Evolutionary conservation across 805 yeast species (phyloP).

Genomic region (Myxozyma vanderwaltii): DNA sequence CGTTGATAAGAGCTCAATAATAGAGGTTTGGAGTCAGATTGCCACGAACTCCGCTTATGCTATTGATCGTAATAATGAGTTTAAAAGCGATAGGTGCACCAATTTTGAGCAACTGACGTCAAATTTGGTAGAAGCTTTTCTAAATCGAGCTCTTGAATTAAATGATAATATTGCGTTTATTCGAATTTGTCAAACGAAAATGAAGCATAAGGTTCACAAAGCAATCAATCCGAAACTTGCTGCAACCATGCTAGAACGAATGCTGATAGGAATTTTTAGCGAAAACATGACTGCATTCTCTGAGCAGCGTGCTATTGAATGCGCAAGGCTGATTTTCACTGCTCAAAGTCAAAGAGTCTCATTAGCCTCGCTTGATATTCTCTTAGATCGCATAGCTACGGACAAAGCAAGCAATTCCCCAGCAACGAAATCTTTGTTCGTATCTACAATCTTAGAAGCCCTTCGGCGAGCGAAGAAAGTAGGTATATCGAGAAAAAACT

Average conservation of each 20-base stretch:
- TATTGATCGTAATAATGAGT: background rate
- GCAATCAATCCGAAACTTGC: conserved; percentile 1
- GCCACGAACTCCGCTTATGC: background rate
- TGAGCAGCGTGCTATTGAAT: conserved; percentile 1
- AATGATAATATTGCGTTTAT: background rate
- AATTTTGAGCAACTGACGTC: conserved; percentile 1
- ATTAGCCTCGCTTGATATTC: background rate
- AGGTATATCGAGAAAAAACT: background rate
- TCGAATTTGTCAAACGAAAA: conserved; percentile 11
- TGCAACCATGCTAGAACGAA: background rate
- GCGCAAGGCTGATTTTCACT: background rate
- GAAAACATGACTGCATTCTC: background rate
- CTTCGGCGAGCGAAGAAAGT: conserved; percentile 5
- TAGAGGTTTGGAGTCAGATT: conserved; percentile 6
- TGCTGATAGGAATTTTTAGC: background rate
- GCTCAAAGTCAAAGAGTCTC: conserved; percentile 6
- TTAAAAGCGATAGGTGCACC: background rate
- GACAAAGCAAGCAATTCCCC: background rate
- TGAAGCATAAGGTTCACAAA: conserved; percentile 1
- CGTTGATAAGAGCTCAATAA: background rate
- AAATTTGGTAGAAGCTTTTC: conserved; percentile 7
- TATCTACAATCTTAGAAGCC: background rate
- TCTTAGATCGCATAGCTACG: conserved; percentile 1
- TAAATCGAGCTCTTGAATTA: conserved; percentile 1
- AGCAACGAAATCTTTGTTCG: background rate